Evolutionary conservation across 768 basidiomycete species (phyloP), one percentile per base, ranked within the genome.

Genomic region (Antrodiella citrinella): DNA sequence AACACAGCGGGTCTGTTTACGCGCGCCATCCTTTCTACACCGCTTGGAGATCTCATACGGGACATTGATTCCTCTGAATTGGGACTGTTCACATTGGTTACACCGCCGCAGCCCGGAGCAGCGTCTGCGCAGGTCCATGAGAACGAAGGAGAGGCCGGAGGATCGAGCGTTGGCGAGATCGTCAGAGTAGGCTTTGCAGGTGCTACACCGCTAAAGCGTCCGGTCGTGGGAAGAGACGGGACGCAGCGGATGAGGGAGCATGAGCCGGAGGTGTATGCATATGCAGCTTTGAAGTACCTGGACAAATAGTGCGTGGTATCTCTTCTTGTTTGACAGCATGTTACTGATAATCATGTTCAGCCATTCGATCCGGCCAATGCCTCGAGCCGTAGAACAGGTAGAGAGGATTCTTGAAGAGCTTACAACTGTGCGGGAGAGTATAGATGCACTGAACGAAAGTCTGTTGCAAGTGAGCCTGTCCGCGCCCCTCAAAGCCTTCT

Each of bases 21-120:
- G 4, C 68, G 63, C 47, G 85, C 88, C 2, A 75, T 88, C 7
- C 78, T 91, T 21, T 56, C 72, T 18, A 73, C 80, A 0, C 66
- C 75, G 46, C 75, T 90, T 7, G 82, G 82, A 40, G 83, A 89
- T 59, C 78, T 90, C 53, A 86, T 89, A 53, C 85, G 88, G 59
- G 88, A 90, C 58, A 72, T 83, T 53, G 86, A 90, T 55, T 71
- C 82, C 7, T 80, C 86, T 4, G 88, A 91, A 60, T 74, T 88
- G 22, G 87, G 87, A 30, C 78, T 91, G 21, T 89, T 90, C 67
- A 80, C 74, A 4, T 73, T 88, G 47, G 68, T 76, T 2, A 61
- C 65, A 3, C 65, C 61, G 38, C 59, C 50, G 25, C 64, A 57
- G 26, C 51, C 51, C 15, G 45, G n/a, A 3, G 26, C 41, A 3